These are phyloP conservation scores for Leucocoprinus leucothites DNA, from an alignment of 768 basidiomycete genomes.

Conservation along the genomic window DNA sequence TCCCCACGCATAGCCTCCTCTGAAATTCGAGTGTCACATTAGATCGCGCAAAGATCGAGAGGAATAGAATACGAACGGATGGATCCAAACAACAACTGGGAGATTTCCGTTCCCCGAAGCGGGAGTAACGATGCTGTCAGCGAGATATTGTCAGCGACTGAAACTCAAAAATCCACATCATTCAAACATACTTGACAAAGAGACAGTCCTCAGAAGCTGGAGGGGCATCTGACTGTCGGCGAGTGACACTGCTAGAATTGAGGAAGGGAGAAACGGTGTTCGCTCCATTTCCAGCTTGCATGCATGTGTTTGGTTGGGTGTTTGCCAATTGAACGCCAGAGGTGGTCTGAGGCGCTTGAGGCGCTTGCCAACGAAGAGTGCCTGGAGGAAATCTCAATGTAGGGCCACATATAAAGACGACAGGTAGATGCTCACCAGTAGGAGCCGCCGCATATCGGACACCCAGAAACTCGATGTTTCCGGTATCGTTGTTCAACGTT, in stretches of 20 bases:
- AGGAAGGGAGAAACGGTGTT: too few relatives aligned
- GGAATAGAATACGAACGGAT: too few relatives aligned
- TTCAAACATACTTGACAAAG: background rate
- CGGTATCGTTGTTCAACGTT: slow-evolving; percentile 26
- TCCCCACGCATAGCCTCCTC: slow-evolving; percentile 30
- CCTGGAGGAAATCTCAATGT: background rate
- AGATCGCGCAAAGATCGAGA: too few relatives aligned
- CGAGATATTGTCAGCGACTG: background rate
- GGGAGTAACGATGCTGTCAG: background rate
- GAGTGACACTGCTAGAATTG: too few relatives aligned
- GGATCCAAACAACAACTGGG: too few relatives aligned
- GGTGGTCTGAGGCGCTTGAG: background rate
- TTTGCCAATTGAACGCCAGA: background rate
- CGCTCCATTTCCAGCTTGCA: background rate
- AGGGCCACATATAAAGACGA: background rate
- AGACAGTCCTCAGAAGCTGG: background rate
- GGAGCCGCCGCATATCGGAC: slow-evolving; percentile 52
- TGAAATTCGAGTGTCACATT: slow-evolving; percentile 5
- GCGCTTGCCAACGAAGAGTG: background rate
- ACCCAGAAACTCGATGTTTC: slow-evolving; percentile 35
- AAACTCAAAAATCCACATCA: background rate
- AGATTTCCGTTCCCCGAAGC: background rate
- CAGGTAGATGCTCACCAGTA: slow-evolving; percentile 16
- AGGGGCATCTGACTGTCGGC: background rate
- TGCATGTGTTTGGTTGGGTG: background rate